phyloP scores from a whole-genome alignment of 441 rosid species.

The Pelargonium myrrhifolium region DNA sequence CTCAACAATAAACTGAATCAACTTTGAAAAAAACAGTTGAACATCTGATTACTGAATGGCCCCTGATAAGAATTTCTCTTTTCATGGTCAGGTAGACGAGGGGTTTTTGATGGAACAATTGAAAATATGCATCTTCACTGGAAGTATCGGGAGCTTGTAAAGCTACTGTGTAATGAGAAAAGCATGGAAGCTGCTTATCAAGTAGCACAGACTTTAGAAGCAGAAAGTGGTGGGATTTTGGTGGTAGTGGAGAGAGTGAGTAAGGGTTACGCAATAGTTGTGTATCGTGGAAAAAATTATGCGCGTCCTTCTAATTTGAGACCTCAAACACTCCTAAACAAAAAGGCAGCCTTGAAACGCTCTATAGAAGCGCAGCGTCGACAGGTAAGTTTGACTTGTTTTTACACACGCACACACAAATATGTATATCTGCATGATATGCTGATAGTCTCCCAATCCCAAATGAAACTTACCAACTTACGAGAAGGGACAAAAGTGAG shows the following conservation, averaged over 20 bases:
- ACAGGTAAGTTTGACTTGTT: slow-evolving; percentile 37
- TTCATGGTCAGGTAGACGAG: slow-evolving; percentile 65
- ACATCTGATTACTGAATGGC: slow-evolving; percentile 4
- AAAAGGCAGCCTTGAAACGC: slow-evolving; percentile 75
- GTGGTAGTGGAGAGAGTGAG: slow-evolving; percentile 81
- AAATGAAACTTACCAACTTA: neutral
- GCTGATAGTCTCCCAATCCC: neutral
- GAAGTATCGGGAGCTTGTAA: slow-evolving; percentile 96
- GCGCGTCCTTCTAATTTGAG: slow-evolving; percentile 66
- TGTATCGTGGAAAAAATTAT: slow-evolving; percentile 95
- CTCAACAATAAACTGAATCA: slow-evolving; percentile 7
- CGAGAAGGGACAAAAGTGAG: neutral
- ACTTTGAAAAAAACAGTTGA: slow-evolving; percentile 14
- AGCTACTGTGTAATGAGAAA: slow-evolving; percentile 59
- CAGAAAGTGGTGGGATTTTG: slow-evolving; percentile 90
- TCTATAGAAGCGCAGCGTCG: slow-evolving; percentile 78
- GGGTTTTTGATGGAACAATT: slow-evolving; percentile 76
- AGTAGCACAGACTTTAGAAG: slow-evolving; percentile 66
- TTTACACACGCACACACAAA: neutral
- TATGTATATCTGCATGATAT: neutral
- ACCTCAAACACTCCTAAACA: slow-evolving; percentile 73
- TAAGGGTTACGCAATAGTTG: slow-evolving; percentile 76
- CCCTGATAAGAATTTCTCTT: slow-evolving; percentile 24
- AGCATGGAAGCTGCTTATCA: slow-evolving; percentile 50
- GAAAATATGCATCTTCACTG: slow-evolving; percentile 98